Evolutionary conservation across 352 stramenopile species (phyloP), one percentile per base, ranked within the genome.

Genomic region (Plasmopara muralis): DNA sequence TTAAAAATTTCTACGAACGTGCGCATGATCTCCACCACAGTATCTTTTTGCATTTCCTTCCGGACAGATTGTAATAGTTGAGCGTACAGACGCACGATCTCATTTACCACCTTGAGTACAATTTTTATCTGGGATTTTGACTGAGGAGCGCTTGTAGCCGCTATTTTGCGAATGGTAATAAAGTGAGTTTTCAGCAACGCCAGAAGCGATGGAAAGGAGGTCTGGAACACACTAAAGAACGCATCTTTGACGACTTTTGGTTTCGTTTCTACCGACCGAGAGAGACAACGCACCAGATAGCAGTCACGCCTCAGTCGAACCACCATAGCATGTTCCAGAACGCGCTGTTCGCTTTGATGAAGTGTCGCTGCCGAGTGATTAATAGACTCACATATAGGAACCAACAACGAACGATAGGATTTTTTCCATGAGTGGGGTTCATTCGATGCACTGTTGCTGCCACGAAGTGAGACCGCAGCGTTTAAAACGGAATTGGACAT

Each of bases 1-100:
- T 81, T 79, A 55, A 92, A 92, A 29, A 89, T 87, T 51, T 87
- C 75, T 18, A 92, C 77, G 43, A 92, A 89, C 13, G 78, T 72
- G 38, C 62, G 69, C 68, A 92, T 89, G 43, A 89, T 75, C 16
- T 84, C 74, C 0, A 63, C 68, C 16, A 92, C 77, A 0, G 61
- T 77, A 0, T 87, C 77, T 49, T 86, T 89, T 15, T 75, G 75
- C 74, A 92, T 87, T 55, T 92, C 78, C 62, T 88, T 89, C 2
- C 81, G 81, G 18, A 92, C 77, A 6, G 81, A 89, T 47, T 88
- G 83, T 18, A 92, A 73, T 35, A 89, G 38, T 28, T 92, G 78
- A 5, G 77, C 76, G 35, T 92, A 89, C 18, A 89, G 50, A 39
- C 77, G 72, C 37, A 89, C 68, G 39, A 89, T 84, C 44, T 89